Evolutionary conservation across 208 protist species (phyloP), one percentile per base, ranked within the genome.

Genomic region (Leishmania gerbilli): DNA sequence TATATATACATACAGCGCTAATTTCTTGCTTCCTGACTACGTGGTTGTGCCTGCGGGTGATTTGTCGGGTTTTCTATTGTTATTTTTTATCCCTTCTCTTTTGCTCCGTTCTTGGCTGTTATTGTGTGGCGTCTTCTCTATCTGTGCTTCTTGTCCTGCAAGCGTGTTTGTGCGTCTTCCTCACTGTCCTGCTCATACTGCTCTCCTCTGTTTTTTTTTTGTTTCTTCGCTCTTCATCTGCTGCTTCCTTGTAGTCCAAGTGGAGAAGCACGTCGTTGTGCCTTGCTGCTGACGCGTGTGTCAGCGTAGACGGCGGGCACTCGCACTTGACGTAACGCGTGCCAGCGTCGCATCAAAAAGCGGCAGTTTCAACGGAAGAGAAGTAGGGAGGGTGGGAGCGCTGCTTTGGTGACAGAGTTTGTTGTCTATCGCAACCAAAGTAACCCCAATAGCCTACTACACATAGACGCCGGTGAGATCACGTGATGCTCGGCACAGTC

Each of bases 401-500:
- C 19, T 7, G 24, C 21, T n/a, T 53, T 37, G 0, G 40, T 53
- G 69, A 40, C 24, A 21, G 8, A 31, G 1, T 6, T 74, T 34
- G 8, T 55, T 74, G 17, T 53, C 21, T 51, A 51, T 51, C n/a
- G n/a, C 45, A 4, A 27, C 27, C 67, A 49, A 37, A 72, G 5
- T 17, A 11, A 0, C 8, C 19, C 67, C 8, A 21, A 49, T 49
- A 21, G 15, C 3, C 45, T 40, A 27, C 24, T 0, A 17, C 27
- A 53, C 45, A 74, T 21, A 65, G 21, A 68, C 31, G 56, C 21
- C n/a, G 8, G 15, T 13, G 72, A n/a, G 51, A 45, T 49, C 21
- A 21, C 72, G 15, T 47, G 31, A 97, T 97, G 95, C 69, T 97
- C 42, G 95, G 95, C 37, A 91, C 83, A 15, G 92, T 98, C 17